phyloP scores from a whole-genome alignment of 2,329 filamentous ascomycete species.

The Elsinoe necatrix region DNA sequence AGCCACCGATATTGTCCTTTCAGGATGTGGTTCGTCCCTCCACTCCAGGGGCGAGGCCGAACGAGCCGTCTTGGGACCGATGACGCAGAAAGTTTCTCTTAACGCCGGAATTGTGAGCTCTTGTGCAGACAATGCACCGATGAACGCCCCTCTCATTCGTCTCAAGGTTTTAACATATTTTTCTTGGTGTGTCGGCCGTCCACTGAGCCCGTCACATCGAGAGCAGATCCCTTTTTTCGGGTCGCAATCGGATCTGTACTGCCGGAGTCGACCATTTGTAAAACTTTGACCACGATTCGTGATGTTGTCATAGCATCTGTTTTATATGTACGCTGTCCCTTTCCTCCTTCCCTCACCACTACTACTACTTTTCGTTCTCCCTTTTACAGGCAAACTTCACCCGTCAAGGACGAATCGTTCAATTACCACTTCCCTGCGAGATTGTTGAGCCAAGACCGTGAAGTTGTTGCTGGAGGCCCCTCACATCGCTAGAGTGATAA shows the following conservation, averaged over 20 bases:
- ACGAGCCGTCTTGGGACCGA: neutral
- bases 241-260: neutral
- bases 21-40: neutral
- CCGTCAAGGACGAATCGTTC: too few relatives aligned
- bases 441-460: neutral
- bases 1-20: neutral
- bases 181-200: neutral
- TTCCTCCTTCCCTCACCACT: neutral
- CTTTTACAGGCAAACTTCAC: neutral
- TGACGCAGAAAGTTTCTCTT: neutral
- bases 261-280: neutral
- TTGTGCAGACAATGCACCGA: neutral
- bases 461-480: neutral
- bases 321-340: neutral
- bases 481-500: neutral
- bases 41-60: neutral
- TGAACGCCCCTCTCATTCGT: neutral
- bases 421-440: too few relatives aligned
- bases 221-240: neutral
- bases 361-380: neutral
- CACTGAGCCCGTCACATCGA: neutral
- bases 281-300: neutral
- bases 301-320: constrained; percentile 7
- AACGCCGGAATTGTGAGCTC: neutral
- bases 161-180: neutral